phyloP scores from a whole-genome alignment of 1,284 basidiomycete species.

The Sanghuangporus baumii region DNA sequence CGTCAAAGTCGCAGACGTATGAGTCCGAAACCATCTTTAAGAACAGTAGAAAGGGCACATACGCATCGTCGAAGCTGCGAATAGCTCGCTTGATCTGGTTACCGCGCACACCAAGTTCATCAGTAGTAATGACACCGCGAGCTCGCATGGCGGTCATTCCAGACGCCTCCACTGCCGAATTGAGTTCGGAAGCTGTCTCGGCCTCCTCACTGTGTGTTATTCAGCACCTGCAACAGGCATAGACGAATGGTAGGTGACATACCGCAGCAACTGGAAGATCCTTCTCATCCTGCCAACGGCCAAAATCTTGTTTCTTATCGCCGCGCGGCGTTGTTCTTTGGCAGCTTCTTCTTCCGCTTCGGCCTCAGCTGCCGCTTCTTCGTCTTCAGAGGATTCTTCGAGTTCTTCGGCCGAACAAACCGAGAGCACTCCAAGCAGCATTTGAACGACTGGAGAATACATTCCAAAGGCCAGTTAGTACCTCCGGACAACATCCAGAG shows the following conservation, averaged over 20 bases:
- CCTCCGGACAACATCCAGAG: background rate
- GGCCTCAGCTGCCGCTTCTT: constrained; percentile 33
- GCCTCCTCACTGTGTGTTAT: constrained; percentile 73
- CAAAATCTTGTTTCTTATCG: constrained; percentile 95
- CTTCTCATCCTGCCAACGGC: constrained; percentile 92
- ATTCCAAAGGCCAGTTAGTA: background rate
- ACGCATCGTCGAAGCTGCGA: constrained; percentile 90
- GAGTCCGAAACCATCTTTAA: constrained; percentile 3
- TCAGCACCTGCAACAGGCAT: background rate
- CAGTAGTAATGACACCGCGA: constrained; percentile 35
- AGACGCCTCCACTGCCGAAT: constrained; percentile 35
- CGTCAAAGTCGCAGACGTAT: constrained; percentile 4
- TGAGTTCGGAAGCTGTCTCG: constrained; percentile 89
- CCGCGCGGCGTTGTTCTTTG: constrained; percentile 49
- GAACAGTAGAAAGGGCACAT: constrained; percentile 25
- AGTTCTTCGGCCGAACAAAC: constrained; percentile 95
- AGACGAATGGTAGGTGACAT: constrained; percentile 24
- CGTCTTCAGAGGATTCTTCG: constrained; percentile 55
- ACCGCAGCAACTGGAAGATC: constrained; percentile 87
- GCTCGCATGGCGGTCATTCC: constrained; percentile 25
- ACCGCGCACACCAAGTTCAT: constrained; percentile 46
- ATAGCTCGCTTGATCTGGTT: constrained; percentile 76
- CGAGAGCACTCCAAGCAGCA: constrained; percentile 92
- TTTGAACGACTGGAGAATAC: constrained; percentile 76
- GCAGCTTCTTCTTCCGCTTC: constrained; percentile 41